A percentile compares a stretch with the other conserved stretches of the same genome.
These are phyloP conservation scores for Leccinum solheimii DNA, from an alignment of 1,284 basidiomycete species.

Conservation along the genomic window DNA sequence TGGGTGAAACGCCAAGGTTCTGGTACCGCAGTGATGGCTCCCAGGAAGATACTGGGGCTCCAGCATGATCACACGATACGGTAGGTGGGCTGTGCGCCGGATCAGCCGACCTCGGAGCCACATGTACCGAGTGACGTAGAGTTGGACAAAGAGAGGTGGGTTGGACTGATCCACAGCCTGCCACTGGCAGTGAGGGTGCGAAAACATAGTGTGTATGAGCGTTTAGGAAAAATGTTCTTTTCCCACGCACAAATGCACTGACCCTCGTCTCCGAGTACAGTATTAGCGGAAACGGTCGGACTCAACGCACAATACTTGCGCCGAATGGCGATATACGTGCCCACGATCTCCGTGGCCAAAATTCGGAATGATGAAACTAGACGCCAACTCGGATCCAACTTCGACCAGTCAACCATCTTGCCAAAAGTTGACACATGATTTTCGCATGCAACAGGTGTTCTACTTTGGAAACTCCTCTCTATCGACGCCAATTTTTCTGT, in stretches of 20 bases:
- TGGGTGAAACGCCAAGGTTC: not conserved
- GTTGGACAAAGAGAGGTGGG: too few species aligned
- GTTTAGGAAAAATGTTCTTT: not conserved
- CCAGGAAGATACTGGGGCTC: not conserved
- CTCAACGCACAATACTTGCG: not conserved
- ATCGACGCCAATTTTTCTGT: not conserved
- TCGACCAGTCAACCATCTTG: not conserved
- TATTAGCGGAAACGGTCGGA: not conserved
- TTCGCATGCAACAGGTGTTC: not conserved
- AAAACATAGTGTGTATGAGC: not conserved
- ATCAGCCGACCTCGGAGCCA: not conserved
- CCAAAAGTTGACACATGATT: too few species aligned
- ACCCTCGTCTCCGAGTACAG: not conserved
- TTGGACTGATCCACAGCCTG: not conserved
- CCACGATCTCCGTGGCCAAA: not conserved
- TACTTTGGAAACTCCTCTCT: not conserved
- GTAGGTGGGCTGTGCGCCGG: not conserved
- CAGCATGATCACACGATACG: not conserved
- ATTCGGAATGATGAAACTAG: not conserved
- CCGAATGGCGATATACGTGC: not conserved
- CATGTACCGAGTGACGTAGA: too few species aligned
- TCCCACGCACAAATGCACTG: not conserved
- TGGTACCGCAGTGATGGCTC: not conserved
- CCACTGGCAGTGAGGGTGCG: not conserved
- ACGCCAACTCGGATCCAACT: not conserved